These are phyloP conservation scores for Irpex sp. DNA, from an alignment of 1,284 basidiomycete species.

Conservation along the genomic window DNA sequence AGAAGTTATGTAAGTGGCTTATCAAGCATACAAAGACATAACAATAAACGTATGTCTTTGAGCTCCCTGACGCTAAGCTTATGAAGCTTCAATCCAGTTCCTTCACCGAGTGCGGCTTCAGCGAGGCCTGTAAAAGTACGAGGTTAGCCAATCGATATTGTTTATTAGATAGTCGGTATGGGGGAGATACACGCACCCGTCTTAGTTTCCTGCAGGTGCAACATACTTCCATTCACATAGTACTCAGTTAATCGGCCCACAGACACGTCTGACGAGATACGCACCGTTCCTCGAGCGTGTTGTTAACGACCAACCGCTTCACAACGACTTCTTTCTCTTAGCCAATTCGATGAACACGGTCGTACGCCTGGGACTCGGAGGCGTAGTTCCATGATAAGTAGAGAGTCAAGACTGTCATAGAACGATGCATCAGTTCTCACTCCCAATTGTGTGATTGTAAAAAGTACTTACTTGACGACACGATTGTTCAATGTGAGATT, in stretches of 20 bases:
- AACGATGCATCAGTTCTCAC: too few relatives aligned
- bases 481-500: slow-evolving; percentile 64
- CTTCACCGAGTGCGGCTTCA: slow-evolving; percentile 64
- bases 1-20: not conserved
- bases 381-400: slow-evolving; percentile 72
- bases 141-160: too few relatives aligned
- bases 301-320: slow-evolving; percentile 57
- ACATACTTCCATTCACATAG: slow-evolving; percentile 33
- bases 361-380: slow-evolving; percentile 58
- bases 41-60: slow-evolving; percentile 26
- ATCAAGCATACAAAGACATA: not conserved
- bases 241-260: too few relatives aligned
- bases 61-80: slow-evolving; percentile 62
- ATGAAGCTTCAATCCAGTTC: slow-evolving; percentile 48
- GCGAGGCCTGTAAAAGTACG: slow-evolving; percentile 35
- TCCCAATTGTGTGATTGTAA: too few relatives aligned
- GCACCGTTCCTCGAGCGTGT: slow-evolving; percentile 70
- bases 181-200: slow-evolving; percentile 24
- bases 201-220: slow-evolving; percentile 62
- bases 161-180: too few relatives aligned
- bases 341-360: slow-evolving; percentile 64
- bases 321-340: slow-evolving; percentile 65
- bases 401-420: slow-evolving; percentile 52
- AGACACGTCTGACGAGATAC: slow-evolving; percentile 10
- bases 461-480: slow-evolving; percentile 52